phyloP scores from a whole-genome alignment of 176 grass and related monocot species.

The Eleusine coracana region DNA sequence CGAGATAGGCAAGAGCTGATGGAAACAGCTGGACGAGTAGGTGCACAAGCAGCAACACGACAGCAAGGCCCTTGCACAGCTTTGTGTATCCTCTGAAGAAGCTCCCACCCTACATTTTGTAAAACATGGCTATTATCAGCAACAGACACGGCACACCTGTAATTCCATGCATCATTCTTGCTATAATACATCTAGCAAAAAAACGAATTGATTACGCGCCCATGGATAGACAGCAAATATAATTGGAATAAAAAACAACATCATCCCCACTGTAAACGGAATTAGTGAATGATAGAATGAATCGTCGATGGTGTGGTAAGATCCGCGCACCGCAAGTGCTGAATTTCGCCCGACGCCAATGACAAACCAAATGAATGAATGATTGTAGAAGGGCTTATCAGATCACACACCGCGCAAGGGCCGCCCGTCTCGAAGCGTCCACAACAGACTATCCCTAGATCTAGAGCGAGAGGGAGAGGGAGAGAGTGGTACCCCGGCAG shows the following conservation, averaged over 20 bases:
- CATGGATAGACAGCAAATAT: background rate
- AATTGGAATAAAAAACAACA: background rate
- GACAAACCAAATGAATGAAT: too few species aligned
- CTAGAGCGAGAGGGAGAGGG: conserved; percentile 13
- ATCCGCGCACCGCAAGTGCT: conserved; percentile 5
- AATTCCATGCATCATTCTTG: background rate
- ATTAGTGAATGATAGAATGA: background rate
- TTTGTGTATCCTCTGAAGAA: conserved; percentile 91
- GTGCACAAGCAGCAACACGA: conserved; percentile 72
- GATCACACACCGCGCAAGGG: conserved; percentile 1
- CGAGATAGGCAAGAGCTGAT: conserved; percentile 64
- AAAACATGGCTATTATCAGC: conserved; percentile 15
- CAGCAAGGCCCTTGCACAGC: conserved; percentile 87
- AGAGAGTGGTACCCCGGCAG: conserved; percentile 20
- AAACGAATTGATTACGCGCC: background rate
- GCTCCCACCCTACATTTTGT: conserved; percentile 59
- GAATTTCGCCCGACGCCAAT: background rate
- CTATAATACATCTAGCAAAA: background rate
- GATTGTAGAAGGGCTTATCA: background rate
- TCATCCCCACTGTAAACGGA: background rate
- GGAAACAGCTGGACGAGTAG: conserved; percentile 81
- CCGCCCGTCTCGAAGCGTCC: background rate
- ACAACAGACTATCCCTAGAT: conserved; percentile 30
- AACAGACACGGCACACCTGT: background rate
- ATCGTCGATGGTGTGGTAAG: background rate